A percentile compares a stretch with the other conserved stretches of the same genome.
Conservation (phyloP, 192 early-diverging fungal species). For the Umbelopsis ramanniana region DNA sequence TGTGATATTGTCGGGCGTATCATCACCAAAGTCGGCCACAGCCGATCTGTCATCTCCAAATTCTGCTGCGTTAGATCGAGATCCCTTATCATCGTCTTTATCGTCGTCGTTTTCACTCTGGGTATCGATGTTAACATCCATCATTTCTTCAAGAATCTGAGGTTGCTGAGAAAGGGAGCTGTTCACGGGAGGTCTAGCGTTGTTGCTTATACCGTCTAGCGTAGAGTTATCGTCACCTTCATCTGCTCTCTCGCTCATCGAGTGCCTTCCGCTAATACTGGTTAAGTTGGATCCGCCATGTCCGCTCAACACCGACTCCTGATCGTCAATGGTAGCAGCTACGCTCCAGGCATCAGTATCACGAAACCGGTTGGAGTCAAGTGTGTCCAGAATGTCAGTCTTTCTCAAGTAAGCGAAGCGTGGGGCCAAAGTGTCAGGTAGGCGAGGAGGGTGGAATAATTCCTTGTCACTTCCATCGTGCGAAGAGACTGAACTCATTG, state of each 20-base stretch:
- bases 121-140: neutral
- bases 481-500: slow-evolving; percentile 39
- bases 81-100: slow-evolving; percentile 23
- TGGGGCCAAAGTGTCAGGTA: slow-evolving; percentile 25
- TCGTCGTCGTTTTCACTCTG: slow-evolving; percentile 8
- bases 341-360: slow-evolving; percentile 49
- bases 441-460: slow-evolving; percentile 22
- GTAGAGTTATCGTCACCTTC: slow-evolving; percentile 34
- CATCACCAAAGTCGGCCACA: slow-evolving; percentile 29
- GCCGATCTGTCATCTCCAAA: slow-evolving; percentile 47
- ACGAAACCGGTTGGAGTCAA: slow-evolving; percentile 32
- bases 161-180: slow-evolving; percentile 11
- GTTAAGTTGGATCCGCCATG: slow-evolving; percentile 31
- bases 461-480: slow-evolving; percentile 39
- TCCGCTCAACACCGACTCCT: slow-evolving; percentile 42
- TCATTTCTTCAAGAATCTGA: slow-evolving; percentile 13
- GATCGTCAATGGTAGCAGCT: slow-evolving; percentile 46
- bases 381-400: slow-evolving; percentile 41
- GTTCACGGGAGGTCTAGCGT: neutral
- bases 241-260: slow-evolving; percentile 28
- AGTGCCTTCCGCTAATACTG: slow-evolving; percentile 27
- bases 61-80: slow-evolving; percentile 42
- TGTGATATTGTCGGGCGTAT: slow-evolving; percentile 19
- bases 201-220: slow-evolving; percentile 21
- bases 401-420: slow-evolving; percentile 40